These are phyloP conservation scores for Brassica carinata DNA, from an alignment of 345 rosid genomes.

Conservation along the genomic window DNA sequence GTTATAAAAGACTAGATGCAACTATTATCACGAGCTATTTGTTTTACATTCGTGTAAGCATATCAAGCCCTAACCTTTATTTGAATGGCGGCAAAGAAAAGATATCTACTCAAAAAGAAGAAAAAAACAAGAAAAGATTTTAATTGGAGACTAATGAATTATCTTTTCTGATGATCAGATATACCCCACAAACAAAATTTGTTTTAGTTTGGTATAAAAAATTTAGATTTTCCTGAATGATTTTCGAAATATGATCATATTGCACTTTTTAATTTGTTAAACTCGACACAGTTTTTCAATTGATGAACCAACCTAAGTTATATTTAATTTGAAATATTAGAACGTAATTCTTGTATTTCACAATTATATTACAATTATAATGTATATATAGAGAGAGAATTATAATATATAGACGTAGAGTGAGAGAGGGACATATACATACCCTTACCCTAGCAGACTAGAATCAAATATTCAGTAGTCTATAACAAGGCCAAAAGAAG, in stretches of 20 bases:
- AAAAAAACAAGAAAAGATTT: not conserved
- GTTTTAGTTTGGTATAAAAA: not conserved
- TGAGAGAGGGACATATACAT: not conserved
- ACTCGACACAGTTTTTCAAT: not conserved
- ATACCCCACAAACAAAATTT: not conserved
- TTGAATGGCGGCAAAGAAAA: no score
- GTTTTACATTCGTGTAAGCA: not conserved
- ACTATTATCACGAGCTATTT: not conserved
- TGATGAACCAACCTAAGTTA: not conserved
- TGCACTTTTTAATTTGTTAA: not conserved
- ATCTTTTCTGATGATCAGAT: not conserved
- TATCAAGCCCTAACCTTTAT: not conserved
- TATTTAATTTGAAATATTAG: not conserved
- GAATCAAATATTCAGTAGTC: no score
- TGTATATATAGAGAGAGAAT: not conserved
- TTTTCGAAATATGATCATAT: not conserved
- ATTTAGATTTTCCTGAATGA: not conserved
- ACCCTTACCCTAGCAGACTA: no score
- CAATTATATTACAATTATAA: no score
- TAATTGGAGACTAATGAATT: not conserved
- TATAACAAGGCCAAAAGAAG: no score
- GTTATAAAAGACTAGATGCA: not conserved
- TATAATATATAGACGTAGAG: not conserved
- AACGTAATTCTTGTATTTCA: no score
- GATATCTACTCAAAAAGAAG: no score